Evolutionary conservation across 1,284 basidiomycete species (phyloP).

Genomic region (Ceratobasidium sp.): DNA sequence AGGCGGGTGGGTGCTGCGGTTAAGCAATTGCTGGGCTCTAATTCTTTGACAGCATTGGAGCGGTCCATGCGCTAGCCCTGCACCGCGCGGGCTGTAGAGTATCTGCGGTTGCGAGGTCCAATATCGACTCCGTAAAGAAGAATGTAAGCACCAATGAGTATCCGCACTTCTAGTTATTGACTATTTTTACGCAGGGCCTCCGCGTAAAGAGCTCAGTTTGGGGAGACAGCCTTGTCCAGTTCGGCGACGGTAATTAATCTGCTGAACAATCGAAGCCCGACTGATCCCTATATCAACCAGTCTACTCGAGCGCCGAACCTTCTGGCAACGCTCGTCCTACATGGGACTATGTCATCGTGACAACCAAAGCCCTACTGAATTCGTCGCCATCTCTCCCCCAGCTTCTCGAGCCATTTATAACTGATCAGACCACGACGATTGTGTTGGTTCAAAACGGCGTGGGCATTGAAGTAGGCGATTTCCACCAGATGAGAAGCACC

Average conservation of each 20-base stretch:
- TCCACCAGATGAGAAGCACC: background rate
- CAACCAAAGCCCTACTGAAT: slow-evolving; percentile 42
- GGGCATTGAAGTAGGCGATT: slow-evolving; percentile 39
- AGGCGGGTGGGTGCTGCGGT: slow-evolving; percentile 34
- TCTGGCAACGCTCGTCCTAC: slow-evolving; percentile 11
- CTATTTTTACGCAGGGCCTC: slow-evolving; percentile 27
- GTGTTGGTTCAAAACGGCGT: slow-evolving; percentile 44
- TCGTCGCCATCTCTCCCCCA: slow-evolving; percentile 41
- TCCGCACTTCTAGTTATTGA: background rate
- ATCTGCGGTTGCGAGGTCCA: slow-evolving; percentile 44
- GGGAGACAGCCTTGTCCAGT: slow-evolving; percentile 22
- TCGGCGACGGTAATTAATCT: slow-evolving; percentile 35
- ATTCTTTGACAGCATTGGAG: slow-evolving; percentile 29
- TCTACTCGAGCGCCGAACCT: slow-evolving; percentile 3
- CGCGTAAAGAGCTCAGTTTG: slow-evolving; percentile 32
- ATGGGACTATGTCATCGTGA: slow-evolving; percentile 42
- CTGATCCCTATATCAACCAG: slow-evolving; percentile 31
- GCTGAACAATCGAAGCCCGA: background rate
- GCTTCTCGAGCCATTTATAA: slow-evolving; percentile 42
- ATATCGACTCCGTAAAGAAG: slow-evolving; percentile 32
- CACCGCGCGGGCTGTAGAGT: slow-evolving; percentile 31
- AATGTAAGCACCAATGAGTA: slow-evolving; percentile 9
- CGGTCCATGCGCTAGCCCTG: slow-evolving; percentile 27
- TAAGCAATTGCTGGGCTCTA: background rate
- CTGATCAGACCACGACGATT: slow-evolving; percentile 34